Evolutionary conservation across 352 stramenopile species (phyloP), one percentile per base, ranked within the genome.

Genomic region (Phytophthora podocarpi): DNA sequence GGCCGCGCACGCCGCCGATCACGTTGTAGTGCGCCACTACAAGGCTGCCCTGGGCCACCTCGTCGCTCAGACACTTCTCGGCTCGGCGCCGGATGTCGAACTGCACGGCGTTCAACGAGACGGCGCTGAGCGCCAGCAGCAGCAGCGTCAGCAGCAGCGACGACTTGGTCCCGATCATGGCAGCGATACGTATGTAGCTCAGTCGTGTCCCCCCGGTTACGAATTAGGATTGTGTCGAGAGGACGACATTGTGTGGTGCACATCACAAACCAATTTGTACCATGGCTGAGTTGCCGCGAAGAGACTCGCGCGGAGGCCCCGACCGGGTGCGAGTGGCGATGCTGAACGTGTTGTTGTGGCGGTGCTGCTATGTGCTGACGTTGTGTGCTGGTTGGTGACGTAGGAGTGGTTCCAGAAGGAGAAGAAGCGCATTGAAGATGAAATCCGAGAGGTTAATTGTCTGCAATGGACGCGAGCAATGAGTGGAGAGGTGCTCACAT

Each of bases 1-100:
- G 82, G 56, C 82, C 84, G 52, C 86, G 78, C 41, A 64, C 59
- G 2, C 76, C 68, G 35, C 81, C 81, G 37, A 95, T 78, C 36
- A 95, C 74, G 67, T 91, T 81, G 69, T 95, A 95, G 62, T 93
- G 80, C 55, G 91, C 81, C 45, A 93, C 84, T 30, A 95, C 84
- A 54, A 93, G 74, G 41, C 75, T 90, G 45, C 79, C 83, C 39
- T 89, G 64, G 18, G 83, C 79, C 41, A 95, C 82, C 40, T 95
- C 85, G 41, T 95, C 87, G 58, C 85, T 95, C 49, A 95, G 67
- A 54, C 87, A 95, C 70, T 95, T 95, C 51, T 95, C 81, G 2
- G 67, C 56, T 43, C 70, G 80, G 9, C 74, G 75, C 0, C 72
- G 78, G 21, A 95, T 68, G 60, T 94, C 85, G 51, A 95, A 95